Percentiles rank a stretch among this genome's conserved stretches.
Conservation (phyloP, 768 basidiomycete species). For the Coprinellus aureogranulatus region DNA sequence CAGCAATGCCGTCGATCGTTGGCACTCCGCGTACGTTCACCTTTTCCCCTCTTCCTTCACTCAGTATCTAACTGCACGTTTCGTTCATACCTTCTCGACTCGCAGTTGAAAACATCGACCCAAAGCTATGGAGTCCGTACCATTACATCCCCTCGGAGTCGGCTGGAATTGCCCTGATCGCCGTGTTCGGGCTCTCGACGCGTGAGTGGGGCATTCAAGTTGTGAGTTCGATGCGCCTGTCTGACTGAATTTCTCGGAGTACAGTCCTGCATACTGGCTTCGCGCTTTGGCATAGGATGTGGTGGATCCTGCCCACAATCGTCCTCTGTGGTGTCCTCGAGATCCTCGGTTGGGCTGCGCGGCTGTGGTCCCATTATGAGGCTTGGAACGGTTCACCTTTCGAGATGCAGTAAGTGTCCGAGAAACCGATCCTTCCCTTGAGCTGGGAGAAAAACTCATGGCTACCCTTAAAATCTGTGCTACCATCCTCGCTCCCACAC, state of each 20-base stretch:
- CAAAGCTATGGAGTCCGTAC: not conserved
- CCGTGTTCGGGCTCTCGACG: constrained; percentile 37
- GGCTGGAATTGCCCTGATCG: constrained; percentile 27
- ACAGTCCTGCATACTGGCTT: constrained; percentile 18
- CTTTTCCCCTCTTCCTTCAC: not conserved
- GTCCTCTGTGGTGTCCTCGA: constrained; percentile 23
- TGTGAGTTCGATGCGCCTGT: not conserved
- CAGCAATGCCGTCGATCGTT: not conserved
- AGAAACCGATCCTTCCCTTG: too few relatives aligned
- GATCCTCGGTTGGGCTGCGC: constrained; percentile 21
- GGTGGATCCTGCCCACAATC: constrained; percentile 23
- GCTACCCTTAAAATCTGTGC: constrained; percentile 40
- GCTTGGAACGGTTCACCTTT: constrained; percentile 15
- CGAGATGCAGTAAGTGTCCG: constrained; percentile 19
- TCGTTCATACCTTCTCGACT: too few relatives aligned
- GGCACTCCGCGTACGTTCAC: not conserved
- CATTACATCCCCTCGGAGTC: not conserved
- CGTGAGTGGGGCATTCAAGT: constrained; percentile 23
- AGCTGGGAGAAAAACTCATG: not conserved
- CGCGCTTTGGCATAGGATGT: constrained; percentile 16
- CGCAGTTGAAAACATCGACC: too few relatives aligned
- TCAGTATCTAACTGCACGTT: too few relatives aligned
- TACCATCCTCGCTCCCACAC: constrained; percentile 57
- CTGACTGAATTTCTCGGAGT: not conserved
- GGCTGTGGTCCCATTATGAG: constrained; percentile 22